A percentile compares a stretch with the other conserved stretches of the same genome.
phyloP scores from a whole-genome alignment of 768 basidiomycete genomes.

The Leccinum rimulosum region DNA sequence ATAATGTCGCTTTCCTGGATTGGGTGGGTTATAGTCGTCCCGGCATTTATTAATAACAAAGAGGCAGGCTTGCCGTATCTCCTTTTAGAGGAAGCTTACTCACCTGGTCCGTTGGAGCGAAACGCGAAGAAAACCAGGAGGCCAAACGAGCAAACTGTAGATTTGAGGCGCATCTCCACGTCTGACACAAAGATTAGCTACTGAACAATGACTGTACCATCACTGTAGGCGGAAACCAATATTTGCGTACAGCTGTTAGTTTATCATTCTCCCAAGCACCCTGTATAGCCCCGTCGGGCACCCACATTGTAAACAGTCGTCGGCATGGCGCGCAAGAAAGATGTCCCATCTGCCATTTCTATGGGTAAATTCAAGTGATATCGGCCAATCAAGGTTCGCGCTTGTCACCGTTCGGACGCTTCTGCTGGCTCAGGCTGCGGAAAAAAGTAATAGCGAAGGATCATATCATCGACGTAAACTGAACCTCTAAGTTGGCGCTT shows the following conservation, averaged over 20 bases:
- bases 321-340: neutral
- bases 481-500: neutral
- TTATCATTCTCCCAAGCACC: neutral
- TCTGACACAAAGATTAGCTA: neutral
- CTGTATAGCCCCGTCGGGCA: neutral
- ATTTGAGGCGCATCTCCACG: neutral
- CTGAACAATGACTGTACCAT: neutral
- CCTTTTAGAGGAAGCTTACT: neutral
- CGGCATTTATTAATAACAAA: neutral
- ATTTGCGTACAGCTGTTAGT: neutral
- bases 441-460: neutral
- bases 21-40: slow-evolving; percentile 5
- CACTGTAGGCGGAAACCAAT: neutral
- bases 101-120: neutral
- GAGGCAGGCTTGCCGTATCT: neutral
- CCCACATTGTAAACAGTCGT: neutral
- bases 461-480: neutral
- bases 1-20: neutral
- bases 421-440: neutral
- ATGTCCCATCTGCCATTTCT: neutral
- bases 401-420: neutral
- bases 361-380: neutral
- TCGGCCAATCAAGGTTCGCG: neutral
- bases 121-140: neutral
- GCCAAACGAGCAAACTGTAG: neutral